Evolutionary conservation across 192 early-diverging fungal species (phyloP), one percentile per base, ranked within the genome.

Genomic region (Coemansia sp.): DNA sequence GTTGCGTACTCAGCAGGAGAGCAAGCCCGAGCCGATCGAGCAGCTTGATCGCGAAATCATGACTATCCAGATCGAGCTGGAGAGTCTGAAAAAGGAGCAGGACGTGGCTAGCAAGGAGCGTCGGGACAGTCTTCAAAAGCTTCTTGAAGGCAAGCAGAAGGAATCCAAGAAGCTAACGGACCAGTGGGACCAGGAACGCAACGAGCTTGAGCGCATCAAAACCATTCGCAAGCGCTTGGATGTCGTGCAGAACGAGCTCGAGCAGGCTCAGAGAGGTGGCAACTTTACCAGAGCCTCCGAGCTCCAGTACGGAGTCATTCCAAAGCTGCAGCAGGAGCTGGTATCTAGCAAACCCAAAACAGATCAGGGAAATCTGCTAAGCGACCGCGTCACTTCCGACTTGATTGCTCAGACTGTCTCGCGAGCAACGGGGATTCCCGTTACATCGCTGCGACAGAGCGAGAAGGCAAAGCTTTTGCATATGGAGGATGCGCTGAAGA

Each of bases 371-470:
- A 86, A 81, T 45, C 70, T 94, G 51, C 85, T 94, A 20, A 91
- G 93, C 74, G 92, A 94, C 76, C 86, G 91, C 54, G 92, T 94
- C 15, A 93, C 91, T 4, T 81, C 91, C 4, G 89, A 94, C 55
- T 88, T 89, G 65, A 94, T 92, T 74, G 91, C 91, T 0, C 77
- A 85, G 33, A 90, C 93, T 5, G 90, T 94, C 5, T 83, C 90
- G 11, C 81, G 87, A 9, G 88, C 89, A 72, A 94, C 92, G 3
- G 92, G 92, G 32, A 93, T 94, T 63, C 92, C 92, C n/a, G 90
- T 94, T 8, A 85, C 87, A 66, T 85, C 87, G 65, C 66, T 94
- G 66, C 67, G 91, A 60, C 85, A 85, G 52, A 88, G 90, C 18
- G 92, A 94, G 69, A 86, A 88, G 63, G 87, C 89, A 20, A 86